phyloP scores from a whole-genome alignment of 2,329 filamentous ascomycete genomes.

The Calonectria pauciramosa region DNA sequence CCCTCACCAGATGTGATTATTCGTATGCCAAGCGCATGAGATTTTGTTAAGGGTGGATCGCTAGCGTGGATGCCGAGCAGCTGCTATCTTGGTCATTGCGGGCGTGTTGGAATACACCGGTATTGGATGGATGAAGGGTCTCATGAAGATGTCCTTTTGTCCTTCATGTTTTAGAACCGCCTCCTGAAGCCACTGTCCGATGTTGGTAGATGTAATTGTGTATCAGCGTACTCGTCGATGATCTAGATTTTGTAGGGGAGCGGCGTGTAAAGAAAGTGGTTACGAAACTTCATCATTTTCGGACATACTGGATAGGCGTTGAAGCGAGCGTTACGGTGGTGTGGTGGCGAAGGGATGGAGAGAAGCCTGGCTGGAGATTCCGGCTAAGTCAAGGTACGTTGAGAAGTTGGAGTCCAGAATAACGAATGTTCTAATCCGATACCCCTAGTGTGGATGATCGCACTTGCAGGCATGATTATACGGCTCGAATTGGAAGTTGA shows the following conservation, averaged over 20 bases:
- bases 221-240: not conserved
- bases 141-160: not conserved
- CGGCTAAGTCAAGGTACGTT: not conserved
- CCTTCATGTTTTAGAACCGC: not conserved
- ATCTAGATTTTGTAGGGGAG: not conserved
- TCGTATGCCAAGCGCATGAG: not conserved
- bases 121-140: not conserved
- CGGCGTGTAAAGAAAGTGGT: not conserved
- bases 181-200: not conserved
- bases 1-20: not conserved
- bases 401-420: not conserved
- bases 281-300: not conserved
- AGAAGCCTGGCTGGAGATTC: not conserved
- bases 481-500: not conserved
- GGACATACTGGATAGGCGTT: not conserved
- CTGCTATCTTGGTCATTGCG: not conserved
- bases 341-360: too few species aligned
- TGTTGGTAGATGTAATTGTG: too few species aligned
- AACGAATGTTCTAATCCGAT: not conserved
- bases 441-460: not conserved
- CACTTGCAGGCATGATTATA: not conserved
- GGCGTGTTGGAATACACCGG: not conserved
- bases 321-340: not conserved
- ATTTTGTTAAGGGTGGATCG: not conserved
- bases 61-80: not conserved